These are phyloP conservation scores for Sphagnum tenellum DNA, from an alignment of 225 moss, liverwort and hornwort genomes.

Conservation along the genomic window DNA sequence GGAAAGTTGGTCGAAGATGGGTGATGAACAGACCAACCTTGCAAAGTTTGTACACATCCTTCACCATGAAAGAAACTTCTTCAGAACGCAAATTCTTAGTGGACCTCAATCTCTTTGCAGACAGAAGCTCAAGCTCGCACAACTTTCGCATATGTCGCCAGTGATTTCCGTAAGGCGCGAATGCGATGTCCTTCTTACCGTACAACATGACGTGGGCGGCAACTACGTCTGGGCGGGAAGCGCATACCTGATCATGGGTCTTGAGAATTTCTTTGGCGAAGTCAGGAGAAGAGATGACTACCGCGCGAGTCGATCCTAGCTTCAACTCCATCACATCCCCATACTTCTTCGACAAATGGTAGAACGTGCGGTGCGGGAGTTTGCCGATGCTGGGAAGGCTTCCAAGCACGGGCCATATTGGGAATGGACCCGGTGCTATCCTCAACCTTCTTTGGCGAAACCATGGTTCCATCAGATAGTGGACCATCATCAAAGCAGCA, in stretches of 20 bases:
- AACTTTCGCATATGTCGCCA: neutral
- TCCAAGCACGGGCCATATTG: constrained; percentile 10
- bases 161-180: neutral
- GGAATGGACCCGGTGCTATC: constrained; percentile 4
- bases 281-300: neutral
- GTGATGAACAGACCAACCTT: neutral
- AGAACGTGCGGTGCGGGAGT: neutral
- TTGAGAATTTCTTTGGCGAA: constrained; percentile 7
- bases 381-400: neutral
- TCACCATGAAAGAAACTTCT: neutral
- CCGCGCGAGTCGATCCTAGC: neutral
- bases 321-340: constrained; percentile 4
- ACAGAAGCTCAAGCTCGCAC: neutral
- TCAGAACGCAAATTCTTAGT: neutral
- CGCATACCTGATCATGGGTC: constrained; percentile 4
- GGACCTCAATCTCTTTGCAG: neutral
- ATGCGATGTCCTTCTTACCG: neutral
- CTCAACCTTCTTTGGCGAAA: neutral
- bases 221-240: neutral
- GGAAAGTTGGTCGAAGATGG: neutral
- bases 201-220: neutral
- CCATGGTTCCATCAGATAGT: too few relatives aligned
- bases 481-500: too few relatives aligned
- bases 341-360: neutral
- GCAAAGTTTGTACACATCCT: neutral